Base-by-base conservation (phyloP, 768 basidiomycete species). In the Kondoa subrosea region DNA sequence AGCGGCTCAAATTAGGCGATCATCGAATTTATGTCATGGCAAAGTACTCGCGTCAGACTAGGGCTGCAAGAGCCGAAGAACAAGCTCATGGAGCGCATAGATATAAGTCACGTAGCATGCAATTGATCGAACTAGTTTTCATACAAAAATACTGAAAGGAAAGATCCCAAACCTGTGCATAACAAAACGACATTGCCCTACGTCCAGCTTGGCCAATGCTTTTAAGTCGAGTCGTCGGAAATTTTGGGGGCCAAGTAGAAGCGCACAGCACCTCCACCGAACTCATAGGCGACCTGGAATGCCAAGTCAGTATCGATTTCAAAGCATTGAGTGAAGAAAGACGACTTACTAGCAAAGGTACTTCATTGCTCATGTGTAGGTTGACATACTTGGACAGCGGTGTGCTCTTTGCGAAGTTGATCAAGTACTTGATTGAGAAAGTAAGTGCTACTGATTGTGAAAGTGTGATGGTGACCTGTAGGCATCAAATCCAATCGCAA, bases 241-340 rank as follows among this genome's bases (percentile, higher is more conserved):
- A 91, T 91, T 81, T 96, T 96, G 27, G 92, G 92, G 57, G 92
- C 92, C 66, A 97, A 83, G 81, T 91, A 97, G 81, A 93, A 97
- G 70, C 87, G 84, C 76, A 97, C 89, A 72, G 83, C 81, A 0
- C 92, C 92, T 75, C 88, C 86, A 58, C 84, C 85, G 74, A 95
- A 97, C 70, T 86, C 84, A 78, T 91, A 97, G 50, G 86, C 85
- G 57, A 91, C 88, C 88, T 90, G 71, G 40, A 30, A 34, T 25
- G 25, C 8, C 26, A 26, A 64, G 26, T 4, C 34, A n/a, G n/a
- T n/a, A n/a, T n/a, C n/a, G n/a, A 2, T 58, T 57, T 65, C 29
- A 62, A 67, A 59, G 40, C 33, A 8, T 68, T 25, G 40, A 69
- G 14, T 12, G 33, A 72, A 32, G 30, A 25, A 67, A 66, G 17